Percentiles rank a stretch among this genome's conserved stretches.
Evolutionary conservation across 441 rosid species (phyloP).

Genomic region (Pelargonium fulgidum): DNA sequence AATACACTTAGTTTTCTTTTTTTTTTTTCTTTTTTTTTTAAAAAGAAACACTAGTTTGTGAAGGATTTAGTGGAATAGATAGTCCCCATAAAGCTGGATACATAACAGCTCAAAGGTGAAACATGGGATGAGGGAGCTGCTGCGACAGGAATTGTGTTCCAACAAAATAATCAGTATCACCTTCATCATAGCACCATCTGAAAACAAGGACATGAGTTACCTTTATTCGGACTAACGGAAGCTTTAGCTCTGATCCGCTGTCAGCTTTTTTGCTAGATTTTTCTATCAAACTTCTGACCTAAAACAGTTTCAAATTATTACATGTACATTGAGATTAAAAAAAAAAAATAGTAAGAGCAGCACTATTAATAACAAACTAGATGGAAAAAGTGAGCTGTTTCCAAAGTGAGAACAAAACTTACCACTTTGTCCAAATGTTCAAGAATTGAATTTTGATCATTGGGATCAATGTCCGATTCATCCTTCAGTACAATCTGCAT

Average conservation of each 20-base stretch:
- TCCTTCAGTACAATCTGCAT: constrained; percentile 83
- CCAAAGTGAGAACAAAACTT: constrained; percentile 22
- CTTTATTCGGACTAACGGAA: constrained; percentile 90
- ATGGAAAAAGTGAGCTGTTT: background rate
- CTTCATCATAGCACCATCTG: background rate
- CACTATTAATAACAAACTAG: background rate
- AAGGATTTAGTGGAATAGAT: too few relatives aligned
- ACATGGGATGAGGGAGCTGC: background rate
- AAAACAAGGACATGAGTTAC: constrained; percentile 30
- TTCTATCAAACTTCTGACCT: constrained; percentile 82
- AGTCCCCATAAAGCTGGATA: too few relatives aligned
- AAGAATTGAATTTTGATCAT: constrained; percentile 90
- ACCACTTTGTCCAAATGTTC: constrained; percentile 94
- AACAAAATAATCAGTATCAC: constrained; percentile 5
- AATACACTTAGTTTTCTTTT: too few relatives aligned
- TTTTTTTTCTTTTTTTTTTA: too few relatives aligned
- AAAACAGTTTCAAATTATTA: constrained; percentile 19
- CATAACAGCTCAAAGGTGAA: background rate
- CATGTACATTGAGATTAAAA: background rate
- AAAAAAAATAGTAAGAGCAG: constrained; percentile 7
- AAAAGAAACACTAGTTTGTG: too few relatives aligned
- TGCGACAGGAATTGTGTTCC: background rate
- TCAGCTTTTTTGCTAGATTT: constrained; percentile 53
- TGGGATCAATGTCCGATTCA: constrained; percentile 73
- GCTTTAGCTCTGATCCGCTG: constrained; percentile 59